These are phyloP conservation scores for Vicia villosa DNA, from an alignment of 306 rosid genomes.

Conservation along the genomic window DNA sequence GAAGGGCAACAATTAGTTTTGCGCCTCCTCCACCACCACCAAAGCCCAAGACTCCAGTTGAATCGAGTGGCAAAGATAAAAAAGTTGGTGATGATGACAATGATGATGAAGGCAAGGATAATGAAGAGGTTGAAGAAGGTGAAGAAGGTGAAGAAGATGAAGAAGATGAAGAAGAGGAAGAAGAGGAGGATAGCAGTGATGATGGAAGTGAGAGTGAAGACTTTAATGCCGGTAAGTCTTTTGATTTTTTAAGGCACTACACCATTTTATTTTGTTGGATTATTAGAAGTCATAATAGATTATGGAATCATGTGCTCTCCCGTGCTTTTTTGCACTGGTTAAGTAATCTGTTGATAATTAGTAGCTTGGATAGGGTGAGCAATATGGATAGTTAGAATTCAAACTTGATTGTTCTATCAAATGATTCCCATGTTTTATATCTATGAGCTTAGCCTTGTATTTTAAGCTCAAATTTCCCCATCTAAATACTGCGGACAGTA, in stretches of 20 bases:
- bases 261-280: conserved; percentile 27
- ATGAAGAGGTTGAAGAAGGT: conserved; percentile 59
- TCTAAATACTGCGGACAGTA: not conserved
- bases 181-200: conserved; percentile 41
- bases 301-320: conserved; percentile 19
- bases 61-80: conserved; percentile 56
- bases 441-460: conserved; percentile 16
- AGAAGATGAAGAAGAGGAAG: conserved; percentile 50
- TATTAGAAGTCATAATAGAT: conserved; percentile 20
- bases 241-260: not conserved
- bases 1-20: conserved; percentile 75
- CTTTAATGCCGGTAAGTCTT: conserved; percentile 60
- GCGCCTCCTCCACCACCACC: conserved; percentile 83
- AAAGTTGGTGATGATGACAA: conserved; percentile 51
- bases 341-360: conserved; percentile 9
- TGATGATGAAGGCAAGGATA: conserved; percentile 41
- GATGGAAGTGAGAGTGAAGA: conserved; percentile 79
- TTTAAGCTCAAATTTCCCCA: conserved; percentile 21
- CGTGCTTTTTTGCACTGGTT: conserved; percentile 14
- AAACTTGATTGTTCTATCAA: conserved; percentile 1
- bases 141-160: conserved; percentile 55
- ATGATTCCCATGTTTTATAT: not conserved
- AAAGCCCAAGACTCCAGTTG: conserved; percentile 66
- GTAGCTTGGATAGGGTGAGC: conserved; percentile 31
- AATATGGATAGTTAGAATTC: conserved; percentile 14